A percentile compares a stretch with the other conserved stretches of the same genome.
Conservation (phyloP, 2,329 filamentous ascomycete species). For the Stemphylium lycopersici region DNA sequence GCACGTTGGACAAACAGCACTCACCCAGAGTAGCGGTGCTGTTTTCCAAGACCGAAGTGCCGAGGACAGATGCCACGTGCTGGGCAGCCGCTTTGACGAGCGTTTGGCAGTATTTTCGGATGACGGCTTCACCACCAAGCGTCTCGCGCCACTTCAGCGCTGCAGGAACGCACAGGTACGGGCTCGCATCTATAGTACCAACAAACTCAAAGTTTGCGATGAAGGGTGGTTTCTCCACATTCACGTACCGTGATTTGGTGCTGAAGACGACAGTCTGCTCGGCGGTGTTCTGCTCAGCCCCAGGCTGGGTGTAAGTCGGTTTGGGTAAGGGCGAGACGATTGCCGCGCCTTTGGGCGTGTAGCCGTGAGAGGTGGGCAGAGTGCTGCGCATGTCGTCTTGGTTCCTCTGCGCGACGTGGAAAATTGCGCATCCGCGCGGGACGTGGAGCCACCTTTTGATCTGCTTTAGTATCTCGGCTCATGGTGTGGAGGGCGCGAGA, state of each 20-base stretch:
- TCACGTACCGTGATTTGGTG: constrained; percentile 13
- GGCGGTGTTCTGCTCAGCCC: constrained; percentile 3
- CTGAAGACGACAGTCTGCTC: not conserved
- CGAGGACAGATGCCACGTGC: constrained; percentile 65
- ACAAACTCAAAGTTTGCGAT: constrained; percentile 76
- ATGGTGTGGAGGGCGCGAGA: not conserved
- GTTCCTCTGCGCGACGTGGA: constrained; percentile 79
- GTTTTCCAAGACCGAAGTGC: constrained; percentile 76
- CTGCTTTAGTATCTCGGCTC: not conserved
- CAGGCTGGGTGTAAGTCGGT: constrained; percentile 16
- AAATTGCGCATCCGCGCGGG: constrained; percentile 78
- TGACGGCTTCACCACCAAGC: constrained; percentile 75
- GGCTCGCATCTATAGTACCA: constrained; percentile 74
- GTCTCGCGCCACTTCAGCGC: constrained; percentile 73
- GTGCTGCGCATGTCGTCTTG: constrained; percentile 76
- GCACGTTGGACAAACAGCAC: constrained; percentile 76
- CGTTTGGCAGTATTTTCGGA: constrained; percentile 66
- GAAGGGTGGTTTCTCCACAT: constrained; percentile 63
- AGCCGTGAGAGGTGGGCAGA: constrained; percentile 82
- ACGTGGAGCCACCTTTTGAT: constrained; percentile 73
- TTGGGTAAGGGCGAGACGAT: constrained; percentile 49
- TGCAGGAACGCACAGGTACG: constrained; percentile 74
- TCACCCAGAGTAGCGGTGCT: constrained; percentile 63
- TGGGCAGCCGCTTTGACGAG: constrained; percentile 70
- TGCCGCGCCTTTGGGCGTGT: constrained; percentile 55